Evolutionary conservation across 768 basidiomycete genomes (phyloP).

Genomic region (Hypsizygus marmoreus): DNA sequence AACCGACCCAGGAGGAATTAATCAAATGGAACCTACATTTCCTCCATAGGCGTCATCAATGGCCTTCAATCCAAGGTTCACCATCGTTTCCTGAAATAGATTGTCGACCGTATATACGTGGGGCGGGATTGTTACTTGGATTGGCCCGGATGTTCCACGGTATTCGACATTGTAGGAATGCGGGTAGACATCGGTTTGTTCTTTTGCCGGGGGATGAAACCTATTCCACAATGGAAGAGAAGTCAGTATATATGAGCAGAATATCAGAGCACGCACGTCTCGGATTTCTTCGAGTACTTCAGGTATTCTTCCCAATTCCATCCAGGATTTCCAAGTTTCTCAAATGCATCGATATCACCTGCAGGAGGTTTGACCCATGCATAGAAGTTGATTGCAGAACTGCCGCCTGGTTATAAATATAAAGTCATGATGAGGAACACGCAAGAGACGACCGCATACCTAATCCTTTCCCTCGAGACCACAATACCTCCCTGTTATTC

Average conservation of each 20-base stretch:
- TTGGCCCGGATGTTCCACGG: constrained; percentile 28
- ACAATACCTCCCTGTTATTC: background rate
- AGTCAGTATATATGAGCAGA: background rate
- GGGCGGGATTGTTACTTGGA: constrained; percentile 29
- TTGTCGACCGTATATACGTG: constrained; percentile 27
- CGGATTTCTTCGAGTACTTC: constrained; percentile 38
- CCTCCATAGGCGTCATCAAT: constrained; percentile 33
- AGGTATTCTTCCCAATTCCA: constrained; percentile 53
- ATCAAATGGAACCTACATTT: constrained; percentile 23
- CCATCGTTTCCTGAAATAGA: constrained; percentile 24
- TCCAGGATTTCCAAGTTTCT: constrained; percentile 54
- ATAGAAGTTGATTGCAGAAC: constrained; percentile 45
- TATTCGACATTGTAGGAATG: constrained; percentile 24
- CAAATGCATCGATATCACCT: constrained; percentile 34
- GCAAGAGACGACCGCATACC: background rate
- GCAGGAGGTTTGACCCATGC: constrained; percentile 33
- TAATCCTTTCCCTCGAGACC: too few relatives aligned
- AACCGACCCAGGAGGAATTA: too few relatives aligned
- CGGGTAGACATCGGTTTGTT: constrained; percentile 26
- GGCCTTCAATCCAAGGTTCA: constrained; percentile 24
- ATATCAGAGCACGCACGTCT: constrained; percentile 30
- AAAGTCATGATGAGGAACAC: background rate
- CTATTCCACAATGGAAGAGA: constrained; percentile 13
- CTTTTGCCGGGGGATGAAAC: constrained; percentile 27
- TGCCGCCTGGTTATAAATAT: constrained; percentile 34